A percentile compares a stretch with the other conserved stretches of the same genome.
phyloP scores from a whole-genome alignment of 2,329 filamentous ascomycete genomes.

The Colletotrichum australisinense region DNA sequence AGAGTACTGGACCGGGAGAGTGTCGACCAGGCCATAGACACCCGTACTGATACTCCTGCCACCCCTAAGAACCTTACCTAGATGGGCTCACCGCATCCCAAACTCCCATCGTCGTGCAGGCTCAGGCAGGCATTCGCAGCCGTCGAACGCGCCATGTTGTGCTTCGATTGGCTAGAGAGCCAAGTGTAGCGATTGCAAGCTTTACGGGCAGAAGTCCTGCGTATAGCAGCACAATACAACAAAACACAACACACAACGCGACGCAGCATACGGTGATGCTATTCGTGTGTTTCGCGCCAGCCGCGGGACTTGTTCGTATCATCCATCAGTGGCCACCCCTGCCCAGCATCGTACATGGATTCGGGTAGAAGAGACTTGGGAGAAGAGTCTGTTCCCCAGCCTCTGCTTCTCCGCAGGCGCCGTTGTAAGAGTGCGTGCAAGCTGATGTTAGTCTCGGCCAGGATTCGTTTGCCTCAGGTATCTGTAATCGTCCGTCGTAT shows the following conservation, averaged over 20 bases:
- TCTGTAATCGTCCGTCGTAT: neutral
- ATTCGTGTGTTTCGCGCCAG: constrained; percentile 21
- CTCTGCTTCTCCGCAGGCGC: neutral
- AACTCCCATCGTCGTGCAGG: constrained; percentile 33
- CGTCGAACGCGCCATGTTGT: constrained; percentile 14
- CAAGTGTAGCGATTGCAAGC: constrained; percentile 1
- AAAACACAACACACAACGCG: neutral
- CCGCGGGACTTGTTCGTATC: constrained; percentile 14
- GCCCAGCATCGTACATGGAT: neutral
- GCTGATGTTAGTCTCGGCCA: neutral
- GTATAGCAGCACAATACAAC: neutral
- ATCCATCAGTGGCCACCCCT: neutral
- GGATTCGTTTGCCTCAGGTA: neutral
- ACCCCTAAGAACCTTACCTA: neutral
- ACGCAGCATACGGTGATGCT: neutral
- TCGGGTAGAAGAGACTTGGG: neutral
- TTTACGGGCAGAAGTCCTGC: neutral
- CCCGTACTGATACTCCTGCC: neutral
- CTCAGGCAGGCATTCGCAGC: constrained; percentile 23
- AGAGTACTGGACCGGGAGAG: neutral
- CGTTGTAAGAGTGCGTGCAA: neutral
- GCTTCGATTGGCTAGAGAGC: constrained; percentile 24
- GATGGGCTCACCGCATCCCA: constrained; percentile 30
- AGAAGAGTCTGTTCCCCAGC: neutral
- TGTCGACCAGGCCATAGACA: neutral